Base-by-base conservation (phyloP, 73 alveolate species). In the Loxodes magnus region DNA sequence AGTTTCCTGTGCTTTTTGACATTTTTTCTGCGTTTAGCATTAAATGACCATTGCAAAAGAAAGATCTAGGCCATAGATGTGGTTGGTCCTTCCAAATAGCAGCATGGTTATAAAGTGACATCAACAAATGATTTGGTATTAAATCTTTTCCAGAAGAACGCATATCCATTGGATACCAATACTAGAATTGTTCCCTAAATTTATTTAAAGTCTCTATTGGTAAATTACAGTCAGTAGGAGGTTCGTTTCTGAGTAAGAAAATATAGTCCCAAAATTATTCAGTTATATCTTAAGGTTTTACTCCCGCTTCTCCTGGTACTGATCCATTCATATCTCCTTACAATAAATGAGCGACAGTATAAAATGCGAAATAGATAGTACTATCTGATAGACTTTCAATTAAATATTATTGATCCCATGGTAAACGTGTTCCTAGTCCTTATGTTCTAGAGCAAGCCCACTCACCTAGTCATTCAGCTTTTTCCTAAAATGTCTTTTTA, bases 161-260 rank as follows among this genome's bases (percentile, higher is more conserved):
- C 83, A 95, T 73, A 64, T 95, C 98, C 87, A 95, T 73, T 16
- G 99, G 99, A 59, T 95, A 95, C 98, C 98, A 95, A 66, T 69
- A 95, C 34, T 80, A 78, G 63, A 95, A 95, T 51, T 93, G 96
- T 38, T 80, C 54, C 73, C 97, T 86, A 91, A 95, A 67, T 39
- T 71, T 61, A 48, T 50, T 75, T 30, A 95, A 76, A 38, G 52
- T 56, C 27, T 86, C 95, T 52, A 67, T 83, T 14, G 85, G 64
- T 36, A 91, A 66, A 20, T 68, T 14, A 28, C 82, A 55, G 5
- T 44, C 74, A 31, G 46, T 77, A 0, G 97, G 95, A 55, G 59
- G 38, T 17, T 64, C 69, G 28, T 74, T 96, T 15, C 79, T 66
- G 16, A 82, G 61, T 72, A 75, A 56, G 73, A 77, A 95, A 35